A percentile compares a stretch with the other conserved stretches of the same genome.
These are phyloP conservation scores for Colletotrichum sp. DNA, from an alignment of 2,329 filamentous ascomycete species.

Conservation along the genomic window DNA sequence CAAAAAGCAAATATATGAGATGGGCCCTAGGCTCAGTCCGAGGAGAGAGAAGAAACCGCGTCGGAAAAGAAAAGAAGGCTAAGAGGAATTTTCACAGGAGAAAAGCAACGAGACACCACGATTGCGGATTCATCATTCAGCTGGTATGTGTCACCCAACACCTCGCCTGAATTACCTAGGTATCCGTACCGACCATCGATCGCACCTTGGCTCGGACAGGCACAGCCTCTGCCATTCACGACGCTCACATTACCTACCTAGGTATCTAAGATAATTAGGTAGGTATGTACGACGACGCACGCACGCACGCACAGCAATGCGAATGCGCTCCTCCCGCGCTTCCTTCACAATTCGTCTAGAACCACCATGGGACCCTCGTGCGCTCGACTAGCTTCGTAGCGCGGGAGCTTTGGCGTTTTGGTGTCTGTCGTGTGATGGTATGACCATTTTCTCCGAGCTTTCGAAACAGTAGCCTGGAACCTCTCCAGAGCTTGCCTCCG, in stretches of 20 bases:
- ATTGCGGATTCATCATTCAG: not conserved
- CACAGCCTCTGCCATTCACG: constrained; percentile 6
- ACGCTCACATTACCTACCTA: not conserved
- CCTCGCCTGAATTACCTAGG: not conserved
- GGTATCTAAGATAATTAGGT: too few relatives aligned
- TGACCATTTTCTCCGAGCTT: not conserved
- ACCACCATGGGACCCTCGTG: not conserved
- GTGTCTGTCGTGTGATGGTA: not conserved
- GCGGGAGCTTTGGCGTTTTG: not conserved
- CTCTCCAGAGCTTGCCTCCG: not conserved
- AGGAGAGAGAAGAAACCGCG: not conserved
- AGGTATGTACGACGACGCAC: not conserved
- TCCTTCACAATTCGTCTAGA: not conserved
- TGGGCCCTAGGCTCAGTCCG: not conserved
- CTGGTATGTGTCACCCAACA: not conserved
- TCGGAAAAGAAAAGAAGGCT: not conserved
- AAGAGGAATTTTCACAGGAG: not conserved
- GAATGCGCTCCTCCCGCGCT: not conserved
- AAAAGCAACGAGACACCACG: not conserved
- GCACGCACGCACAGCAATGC: not conserved
- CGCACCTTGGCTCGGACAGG: not conserved
- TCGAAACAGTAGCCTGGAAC: constrained; percentile 2
- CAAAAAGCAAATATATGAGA: not conserved
- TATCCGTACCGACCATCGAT: not conserved
- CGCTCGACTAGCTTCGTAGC: not conserved